Percentiles rank a stretch among this genome's conserved stretches.
phyloP scores from a whole-genome alignment of 1,284 basidiomycete genomes.

The Phenoliferia sp. region DNA sequence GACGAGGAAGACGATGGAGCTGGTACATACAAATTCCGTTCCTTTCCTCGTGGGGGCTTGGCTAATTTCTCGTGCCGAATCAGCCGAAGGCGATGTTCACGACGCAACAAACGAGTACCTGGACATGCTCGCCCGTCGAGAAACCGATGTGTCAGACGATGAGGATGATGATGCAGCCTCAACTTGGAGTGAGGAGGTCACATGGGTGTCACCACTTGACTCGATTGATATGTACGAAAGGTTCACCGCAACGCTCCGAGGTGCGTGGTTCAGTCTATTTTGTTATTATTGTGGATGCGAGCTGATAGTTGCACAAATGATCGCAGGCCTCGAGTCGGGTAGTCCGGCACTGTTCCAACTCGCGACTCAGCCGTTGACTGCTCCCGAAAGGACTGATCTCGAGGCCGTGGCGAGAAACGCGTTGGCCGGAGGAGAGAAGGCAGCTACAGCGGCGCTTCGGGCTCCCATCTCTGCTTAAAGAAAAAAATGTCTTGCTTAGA shows the following conservation, averaged over 20 bases:
- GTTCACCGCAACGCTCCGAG: conserved; percentile 31
- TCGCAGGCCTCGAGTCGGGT: conserved; percentile 13
- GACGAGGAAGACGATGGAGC: conserved; percentile 29
- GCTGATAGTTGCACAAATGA: not conserved
- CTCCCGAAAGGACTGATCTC: not conserved
- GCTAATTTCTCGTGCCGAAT: too few species aligned
- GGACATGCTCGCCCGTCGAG: conserved; percentile 22
- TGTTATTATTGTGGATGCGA: not conserved
- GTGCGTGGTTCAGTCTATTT: not conserved
- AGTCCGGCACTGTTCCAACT: conserved; percentile 17
- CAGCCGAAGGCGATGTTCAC: conserved; percentile 22
- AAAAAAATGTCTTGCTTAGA: too few species aligned
- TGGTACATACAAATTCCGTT: not conserved
- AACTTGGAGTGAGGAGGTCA: conserved; percentile 37
- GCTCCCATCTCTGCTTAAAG: not conserved
- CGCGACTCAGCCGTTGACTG: not conserved
- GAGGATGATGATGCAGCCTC: conserved; percentile 28
- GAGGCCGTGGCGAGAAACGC: not conserved
- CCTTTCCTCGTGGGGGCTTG: too few species aligned
- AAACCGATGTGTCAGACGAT: conserved; percentile 19
- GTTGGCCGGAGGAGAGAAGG: not conserved
- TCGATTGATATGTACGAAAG: conserved; percentile 36
- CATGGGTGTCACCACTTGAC: conserved; percentile 39
- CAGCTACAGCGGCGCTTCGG: not conserved
- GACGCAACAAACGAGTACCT: conserved; percentile 28